A percentile compares a stretch with the other conserved stretches of the same genome.
Evolutionary conservation across 768 basidiomycete genomes (phyloP).

Genomic region (Tricholoma sp.): DNA sequence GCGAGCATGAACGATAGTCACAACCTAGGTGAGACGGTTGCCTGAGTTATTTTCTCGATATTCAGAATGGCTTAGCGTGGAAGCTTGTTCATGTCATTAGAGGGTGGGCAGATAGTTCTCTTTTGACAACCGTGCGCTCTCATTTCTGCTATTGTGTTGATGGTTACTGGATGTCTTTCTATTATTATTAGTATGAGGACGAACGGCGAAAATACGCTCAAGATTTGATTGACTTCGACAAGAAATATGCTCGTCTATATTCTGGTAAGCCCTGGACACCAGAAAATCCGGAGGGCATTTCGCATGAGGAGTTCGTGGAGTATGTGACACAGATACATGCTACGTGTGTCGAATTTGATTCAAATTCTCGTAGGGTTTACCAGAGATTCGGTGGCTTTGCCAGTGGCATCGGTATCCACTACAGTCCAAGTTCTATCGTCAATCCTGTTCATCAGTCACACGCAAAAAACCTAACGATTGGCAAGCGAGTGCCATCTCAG

Average conservation of each 20-base stretch:
- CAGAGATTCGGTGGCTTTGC: constrained; percentile 51
- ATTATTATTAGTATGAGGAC: constrained; percentile 47
- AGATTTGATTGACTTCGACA: constrained; percentile 71
- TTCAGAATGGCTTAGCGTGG: constrained; percentile 37
- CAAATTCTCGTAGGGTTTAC: constrained; percentile 32
- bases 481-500: constrained; percentile 49
- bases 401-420: constrained; percentile 51
- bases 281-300: constrained; percentile 42
- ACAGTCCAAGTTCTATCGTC: constrained; percentile 42
- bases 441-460: constrained; percentile 28
- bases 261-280: constrained; percentile 59
- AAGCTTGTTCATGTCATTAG: constrained; percentile 54
- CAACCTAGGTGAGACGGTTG: constrained; percentile 45
- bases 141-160: not conserved
- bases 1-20: constrained; percentile 74
- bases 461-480: constrained; percentile 39
- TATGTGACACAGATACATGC: constrained; percentile 14
- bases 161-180: not conserved
- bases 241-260: constrained; percentile 58
- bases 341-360: not conserved
- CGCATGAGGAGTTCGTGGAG: constrained; percentile 48
- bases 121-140: constrained; percentile 48
- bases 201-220: constrained; percentile 67
- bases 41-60: not conserved
- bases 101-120: constrained; percentile 43